Base-by-base conservation (phyloP, 2,329 filamentous ascomycete species). In the Colletotrichum spinosum region DNA sequence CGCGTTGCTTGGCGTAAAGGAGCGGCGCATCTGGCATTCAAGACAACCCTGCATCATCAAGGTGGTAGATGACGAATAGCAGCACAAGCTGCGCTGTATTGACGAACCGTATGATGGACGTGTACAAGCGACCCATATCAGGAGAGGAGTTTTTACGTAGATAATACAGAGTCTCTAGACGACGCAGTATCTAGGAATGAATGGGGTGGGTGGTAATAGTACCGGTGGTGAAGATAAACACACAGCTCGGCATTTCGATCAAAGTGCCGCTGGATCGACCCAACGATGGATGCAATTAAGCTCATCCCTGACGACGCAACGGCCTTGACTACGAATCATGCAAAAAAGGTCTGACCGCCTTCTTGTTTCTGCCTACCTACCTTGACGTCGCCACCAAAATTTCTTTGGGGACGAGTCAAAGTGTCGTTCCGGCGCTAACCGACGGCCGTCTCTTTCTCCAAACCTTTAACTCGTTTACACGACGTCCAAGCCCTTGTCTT, bases 1-100 rank as follows among this genome's bases (percentile, higher is more conserved):
- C 72, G 81, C 85, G 2, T 79, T 86, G 67, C 75, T 90, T 33
- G 88, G 87, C 2, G 81, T 82, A 8, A 84, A 82, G 73, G 86
- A 90, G 76, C 82, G 88, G 72, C 80, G 87, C 68, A 86, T 90
- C 39, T 91, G 89, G 88, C 87, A 90, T 76, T 84, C 85, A 35
- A 81, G 88, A 69, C 81, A 84, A 71, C 83, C 86, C 51, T 89
- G 83, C 69, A 72, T 84, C 54, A 73, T 91, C 69, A 77, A 80
- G 65, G 88, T 88, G 25, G 76, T 75, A 62, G 87, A 90, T 74
- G 68, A 72, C 45, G 70, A 69, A 52, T 65, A 66, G 67, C 62
- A 46, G 50, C 54, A 15, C 37, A 12, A 48, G 48, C 49, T 10
- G 41, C 38, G 17, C 37, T 59, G 37, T 55, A 38, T 17, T 65